Evolutionary conservation across 768 basidiomycete genomes (phyloP), one percentile per base, ranked within the genome.

Genomic region (Boletus tylopilopsis): DNA sequence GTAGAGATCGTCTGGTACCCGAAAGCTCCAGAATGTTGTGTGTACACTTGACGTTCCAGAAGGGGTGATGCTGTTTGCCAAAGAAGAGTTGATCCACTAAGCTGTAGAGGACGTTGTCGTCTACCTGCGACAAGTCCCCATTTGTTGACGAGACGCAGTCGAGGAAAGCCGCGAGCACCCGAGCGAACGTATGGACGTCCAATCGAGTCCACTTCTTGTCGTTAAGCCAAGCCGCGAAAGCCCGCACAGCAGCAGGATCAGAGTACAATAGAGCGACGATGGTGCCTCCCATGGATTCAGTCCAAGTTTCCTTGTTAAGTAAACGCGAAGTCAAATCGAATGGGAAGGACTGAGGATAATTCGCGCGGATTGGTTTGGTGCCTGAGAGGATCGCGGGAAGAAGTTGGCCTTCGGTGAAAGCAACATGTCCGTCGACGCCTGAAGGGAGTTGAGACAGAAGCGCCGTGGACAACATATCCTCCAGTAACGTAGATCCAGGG

Each of bases 151-250:
- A 57, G 10, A 51, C 53, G 25, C 66, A 58, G 22, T 83, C 80
- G n/a, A 82, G 61, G 45, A 78, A 74, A 6, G 78, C 75, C 41
- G 71, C 66, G 6, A 83, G 39, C 9, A 77, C 69, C 0, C 65
- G 58, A 19, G 75, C 61, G 15, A 79, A 60, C 24, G 68, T 59
- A 11, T 67, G 58, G 3, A 62, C 30, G 15, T 30, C 15, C 5
- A 54, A 24, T 5, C 57, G 47, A 19, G 37, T 10, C 59, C 64
- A 65, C 18, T 25, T 29, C 27, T 41, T 30, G 32, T 24, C 54
- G 7, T 62, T 55, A 5, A 81, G 51, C 81, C 82, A 83, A 0
- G 66, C 55, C 2, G 53, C 41, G 38, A 74, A 71, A 3, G 53
- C 45, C 5, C 59, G 54, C 8, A 47, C 38, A 32, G 65, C 55